Evolutionary conservation across 2,329 filamentous ascomycete species (phyloP).

Genomic region (Pestalotiopsis sp.): DNA sequence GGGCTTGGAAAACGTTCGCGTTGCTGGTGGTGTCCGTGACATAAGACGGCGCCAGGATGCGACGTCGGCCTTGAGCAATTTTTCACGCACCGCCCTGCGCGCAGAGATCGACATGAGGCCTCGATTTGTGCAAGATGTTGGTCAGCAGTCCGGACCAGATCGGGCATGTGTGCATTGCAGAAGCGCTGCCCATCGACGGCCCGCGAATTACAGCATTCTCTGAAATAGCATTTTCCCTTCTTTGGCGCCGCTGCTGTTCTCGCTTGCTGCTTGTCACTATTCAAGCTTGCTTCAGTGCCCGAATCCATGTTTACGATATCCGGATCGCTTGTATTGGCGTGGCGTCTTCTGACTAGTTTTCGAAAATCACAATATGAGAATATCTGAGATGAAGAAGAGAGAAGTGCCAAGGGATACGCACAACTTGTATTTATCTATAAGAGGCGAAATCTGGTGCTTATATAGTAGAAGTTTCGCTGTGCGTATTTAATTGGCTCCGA

Average conservation of each 20-base stretch:
- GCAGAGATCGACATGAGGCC: background rate
- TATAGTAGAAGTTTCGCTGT: no score
- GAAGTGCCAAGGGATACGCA: background rate
- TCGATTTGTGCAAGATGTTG: background rate
- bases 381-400: background rate
- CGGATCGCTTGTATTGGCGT: background rate
- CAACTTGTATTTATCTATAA: background rate
- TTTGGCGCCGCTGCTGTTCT: background rate
- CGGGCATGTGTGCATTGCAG: background rate
- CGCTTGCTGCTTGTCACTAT: background rate
- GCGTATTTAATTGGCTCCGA: background rate
- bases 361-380: background rate
- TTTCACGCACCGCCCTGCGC: background rate
- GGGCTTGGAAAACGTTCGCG: no score
- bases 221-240: background rate
- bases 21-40: no score
- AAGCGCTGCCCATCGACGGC: background rate
- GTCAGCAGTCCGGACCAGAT: background rate
- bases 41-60: no score
- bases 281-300: background rate
- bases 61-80: background rate
- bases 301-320: background rate
- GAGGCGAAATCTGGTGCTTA: no score
- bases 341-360: background rate
- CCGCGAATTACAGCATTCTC: background rate